Evolutionary conservation across 2,329 filamentous ascomycete species (phyloP), one percentile per base, ranked within the genome.

Genomic region (Drechslera avenae): DNA sequence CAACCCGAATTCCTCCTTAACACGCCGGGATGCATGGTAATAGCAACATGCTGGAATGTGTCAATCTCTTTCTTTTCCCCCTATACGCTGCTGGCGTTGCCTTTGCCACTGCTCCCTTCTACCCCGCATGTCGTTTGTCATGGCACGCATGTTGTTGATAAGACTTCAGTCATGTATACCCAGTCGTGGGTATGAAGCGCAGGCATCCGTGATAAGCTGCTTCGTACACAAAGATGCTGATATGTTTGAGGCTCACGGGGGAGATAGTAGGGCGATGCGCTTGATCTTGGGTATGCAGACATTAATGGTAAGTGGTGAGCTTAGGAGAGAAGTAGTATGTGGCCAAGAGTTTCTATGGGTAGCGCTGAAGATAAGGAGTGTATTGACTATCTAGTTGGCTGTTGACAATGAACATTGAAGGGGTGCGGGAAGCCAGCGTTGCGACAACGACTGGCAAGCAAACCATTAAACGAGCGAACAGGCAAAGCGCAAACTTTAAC

Each of bases 121-220:
- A 12, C 23, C 32, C 23, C 33, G 21, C 45, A 56, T 56, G n/a
- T 56, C 49, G 7, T 49, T 32, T 18, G 26, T 32, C 50, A 56
- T 33, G 5, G 16, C 35, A 10, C 41, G 28, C 12, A 53, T 53
- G 7, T 53, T 41, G 12, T 50, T 32, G 9, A 43, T 41, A 5
- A 56, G 50, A 10, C 26, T 39, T 39, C 33, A 23, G 16, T 36
- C 33, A 53, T 35, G n/a, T 36, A 49, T 19, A 45, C 21, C 52
- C 49, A 55, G 17, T 52, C 40, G 7, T 33, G 34, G 1, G 17
- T 13, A 7, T 17, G 18, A 5, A 36, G 18, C 7, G 7, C 18
- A 1, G 23, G 12, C 3, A 10, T 26, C 4, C 45, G 13, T 12
- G 40, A 34, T 10, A 26, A 30, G 5, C 7, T n/a, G 26, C 43